Evolutionary conservation across 225 moss, liverwort and hornwort species (phyloP), one percentile per base, ranked within the genome.

Genomic region (Antitrichia curtipendula): DNA sequence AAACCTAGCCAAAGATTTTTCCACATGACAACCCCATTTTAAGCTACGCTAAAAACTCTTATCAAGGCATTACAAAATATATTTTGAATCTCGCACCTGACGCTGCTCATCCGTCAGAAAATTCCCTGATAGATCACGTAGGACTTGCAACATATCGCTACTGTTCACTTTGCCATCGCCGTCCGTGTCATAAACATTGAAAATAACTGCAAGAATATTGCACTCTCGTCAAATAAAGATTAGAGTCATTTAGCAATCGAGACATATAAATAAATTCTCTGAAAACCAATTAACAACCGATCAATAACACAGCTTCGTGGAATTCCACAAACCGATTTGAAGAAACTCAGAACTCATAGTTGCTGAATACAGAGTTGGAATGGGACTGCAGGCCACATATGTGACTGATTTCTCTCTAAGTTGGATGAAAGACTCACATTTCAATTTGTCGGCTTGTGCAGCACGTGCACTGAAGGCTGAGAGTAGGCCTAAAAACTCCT

Each of bases 101-200:
- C 96, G 96, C 80, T 99, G 96, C 86, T 94, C 91, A 81, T 99
- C 96, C 20, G 96, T 96, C 84, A 99, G 62, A 62, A 96, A 99
- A 87, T 83, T 91, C 34, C 99, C 99, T 41, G 97, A 97, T 32
- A 99, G 87, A 80, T 99, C 99, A 50, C 94, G 88, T 62, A 99
- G 89, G 54, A 97, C 94, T 91, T 96, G 94, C 88, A 96, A 86
- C 82, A 97, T 96, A 59, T 97, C 96, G 61, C 94, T 94, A 47
- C 93, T 94, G 23, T 91, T 94, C 59, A 99, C 94, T 90, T 91
- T 97, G 40, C 95, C 99, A 75, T 96, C 95, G 76, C 94, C 93
- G 83, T 95, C 93, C 43, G 93, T 90, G 78, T 99, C 96, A 78
- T 97, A 99, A 31, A 99, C 96, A 85, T 91, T 95, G 90, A 99